Evolutionary conservation across 139 green algal genomes (phyloP).

Genomic region (Tetratostichococcus sp.): DNA sequence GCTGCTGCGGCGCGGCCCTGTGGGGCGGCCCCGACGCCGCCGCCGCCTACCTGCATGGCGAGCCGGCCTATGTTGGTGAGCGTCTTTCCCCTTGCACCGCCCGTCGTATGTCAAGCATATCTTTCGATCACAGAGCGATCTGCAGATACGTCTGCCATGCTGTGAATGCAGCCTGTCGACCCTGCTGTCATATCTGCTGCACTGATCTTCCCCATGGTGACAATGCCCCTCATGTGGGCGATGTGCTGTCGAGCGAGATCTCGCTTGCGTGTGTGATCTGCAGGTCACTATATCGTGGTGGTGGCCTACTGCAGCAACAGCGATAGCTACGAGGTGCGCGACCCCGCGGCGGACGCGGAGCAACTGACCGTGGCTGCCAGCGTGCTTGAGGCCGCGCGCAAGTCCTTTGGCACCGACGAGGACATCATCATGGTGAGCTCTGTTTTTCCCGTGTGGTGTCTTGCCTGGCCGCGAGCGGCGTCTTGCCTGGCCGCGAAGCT

Average conservation of each 20-base stretch:
- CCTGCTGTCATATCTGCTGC: no score
- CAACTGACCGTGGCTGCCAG: slow-evolving; percentile 19
- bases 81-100: no score
- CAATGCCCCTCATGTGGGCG: no score
- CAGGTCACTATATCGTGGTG: slow-evolving; percentile 62
- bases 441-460: no score
- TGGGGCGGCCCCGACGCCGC: slow-evolving; percentile 8
- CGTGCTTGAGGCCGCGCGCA: slow-evolving; percentile 48
- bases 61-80: not conserved
- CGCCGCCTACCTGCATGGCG: not conserved
- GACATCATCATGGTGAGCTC: slow-evolving; percentile 49
- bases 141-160: no score
- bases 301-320: slow-evolving; percentile 33
- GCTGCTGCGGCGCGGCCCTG: slow-evolving; percentile 1
- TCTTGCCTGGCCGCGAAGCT: no score
- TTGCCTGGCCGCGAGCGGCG: no score
- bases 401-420: slow-evolving; percentile 70
- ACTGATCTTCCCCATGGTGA: no score
- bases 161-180: no score
- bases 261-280: not conserved
- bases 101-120: no score
- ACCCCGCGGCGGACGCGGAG: slow-evolving; percentile 38
- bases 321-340: slow-evolving; percentile 44
- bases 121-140: no score
- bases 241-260: no score